These are phyloP conservation scores for Fistulifera solaris DNA, from an alignment of 108 stramenopile species.

Conservation along the genomic window DNA sequence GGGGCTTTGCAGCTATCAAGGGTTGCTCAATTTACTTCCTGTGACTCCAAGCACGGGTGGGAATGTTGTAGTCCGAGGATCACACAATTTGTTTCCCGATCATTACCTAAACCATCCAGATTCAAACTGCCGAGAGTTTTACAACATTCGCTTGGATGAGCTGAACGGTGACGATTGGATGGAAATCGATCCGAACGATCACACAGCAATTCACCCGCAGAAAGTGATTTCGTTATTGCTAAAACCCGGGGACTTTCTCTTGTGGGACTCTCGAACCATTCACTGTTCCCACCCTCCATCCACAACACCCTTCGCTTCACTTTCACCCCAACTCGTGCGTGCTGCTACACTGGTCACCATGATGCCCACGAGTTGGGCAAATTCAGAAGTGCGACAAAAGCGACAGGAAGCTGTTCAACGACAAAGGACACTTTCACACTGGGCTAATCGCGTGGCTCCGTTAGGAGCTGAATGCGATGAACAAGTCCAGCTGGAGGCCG, in stretches of 20 bases:
- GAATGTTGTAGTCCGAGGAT: slow-evolving; percentile 21
- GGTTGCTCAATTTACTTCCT: slow-evolving; percentile 24
- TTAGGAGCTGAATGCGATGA: slow-evolving; percentile 15
- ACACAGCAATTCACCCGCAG: slow-evolving; percentile 3
- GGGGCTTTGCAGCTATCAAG: slow-evolving; percentile 6
- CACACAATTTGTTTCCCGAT: slow-evolving; percentile 22
- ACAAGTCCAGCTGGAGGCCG: too few relatives aligned
- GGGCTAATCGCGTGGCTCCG: slow-evolving; percentile 17
- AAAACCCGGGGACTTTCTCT: slow-evolving; percentile 14
- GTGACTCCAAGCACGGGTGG: slow-evolving; percentile 14
- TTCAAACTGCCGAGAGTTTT: slow-evolving; percentile 7
- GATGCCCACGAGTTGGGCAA: slow-evolving; percentile 12
- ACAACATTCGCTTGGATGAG: slow-evolving; percentile 14
- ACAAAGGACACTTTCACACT: slow-evolving; percentile 20
- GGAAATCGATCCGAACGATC: slow-evolving; percentile 26
- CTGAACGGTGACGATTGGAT: slow-evolving; percentile 25
- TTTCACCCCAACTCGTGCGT: slow-evolving; percentile 5
- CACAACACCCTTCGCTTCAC: not conserved
- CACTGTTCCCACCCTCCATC: slow-evolving; percentile 18
- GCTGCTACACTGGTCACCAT: slow-evolving; percentile 14
- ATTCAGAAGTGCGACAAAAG: slow-evolving; percentile 1
- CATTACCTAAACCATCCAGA: slow-evolving; percentile 13
- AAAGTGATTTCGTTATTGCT: slow-evolving; percentile 12
- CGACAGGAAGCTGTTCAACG: slow-evolving; percentile 7
- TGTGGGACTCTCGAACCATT: slow-evolving; percentile 26